Evolutionary conservation across 2,329 filamentous ascomycete genomes (phyloP), one percentile per base, ranked within the genome.

Genomic region (Nectriaceae sp.): DNA sequence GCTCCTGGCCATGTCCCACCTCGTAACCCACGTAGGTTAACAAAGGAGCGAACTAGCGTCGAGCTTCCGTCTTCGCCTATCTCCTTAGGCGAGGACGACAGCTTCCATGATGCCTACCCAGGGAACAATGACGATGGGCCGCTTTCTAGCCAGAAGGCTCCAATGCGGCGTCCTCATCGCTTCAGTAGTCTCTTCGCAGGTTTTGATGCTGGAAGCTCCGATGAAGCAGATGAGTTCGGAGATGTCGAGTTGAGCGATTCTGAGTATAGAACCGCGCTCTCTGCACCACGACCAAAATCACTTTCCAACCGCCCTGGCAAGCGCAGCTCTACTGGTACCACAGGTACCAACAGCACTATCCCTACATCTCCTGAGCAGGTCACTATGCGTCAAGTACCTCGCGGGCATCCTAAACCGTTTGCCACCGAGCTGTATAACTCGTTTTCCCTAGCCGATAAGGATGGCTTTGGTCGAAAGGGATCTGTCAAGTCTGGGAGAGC

Each of bases 101-200:
- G 60, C 10, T 49, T 65, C 10, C 76, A 82, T 37, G 85, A 92
- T 61, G 78, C 80, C 2, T 92, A 91, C 64, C 86, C 87, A 2
- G 87, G 86, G 0, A 90, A 90, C 65, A 91, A 92, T 60, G 89
- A 94, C 60, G 86, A 92, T 60, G 88, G 88, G 0, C 87, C 88
- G 2, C 71, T 91, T 35, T 84, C 85, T 2, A 73, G 69, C 46
- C 76, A 82, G 13, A 80, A 77, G 44, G 77, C 78, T 2, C 80
- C 84, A 2, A 76, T 88, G 64, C 80, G 85, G 51, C 80, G 86
- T 15, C 88, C 89, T 1, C 85, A 88, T 62, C 80, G 89, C 46
- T 85, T 89, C 41, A 93, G 88, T 69, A 94, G 89, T 64, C 74
- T 95, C n/a, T 94, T 94, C 68, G 88, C 89, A 24, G 89, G 89